Conservation (phyloP, 169 alveolate species). For the Plasmodium ovale region DNA sequence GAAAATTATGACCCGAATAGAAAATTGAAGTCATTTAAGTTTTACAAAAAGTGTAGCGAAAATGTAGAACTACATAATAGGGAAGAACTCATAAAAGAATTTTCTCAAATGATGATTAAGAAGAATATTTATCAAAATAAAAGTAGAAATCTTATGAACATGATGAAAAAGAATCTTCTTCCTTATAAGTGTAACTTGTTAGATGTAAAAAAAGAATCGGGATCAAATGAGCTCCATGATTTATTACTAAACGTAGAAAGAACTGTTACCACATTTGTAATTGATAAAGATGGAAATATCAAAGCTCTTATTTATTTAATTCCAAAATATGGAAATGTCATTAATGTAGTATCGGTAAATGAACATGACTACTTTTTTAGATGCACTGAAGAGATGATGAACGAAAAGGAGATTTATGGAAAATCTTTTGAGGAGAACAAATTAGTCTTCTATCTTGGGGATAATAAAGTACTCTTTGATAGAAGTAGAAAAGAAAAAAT, state of each 20-base stretch:
- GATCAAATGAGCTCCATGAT: background rate
- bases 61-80: constrained; percentile 17
- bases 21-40: constrained; percentile 16
- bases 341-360: constrained; percentile 4
- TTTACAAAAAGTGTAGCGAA: background rate
- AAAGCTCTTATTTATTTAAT: constrained; percentile 11
- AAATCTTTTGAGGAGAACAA: background rate
- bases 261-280: constrained; percentile 25
- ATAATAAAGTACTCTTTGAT: constrained; percentile 34
- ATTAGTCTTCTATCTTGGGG: constrained; percentile 27
- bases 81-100: constrained; percentile 2
- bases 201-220: background rate
- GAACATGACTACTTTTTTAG: constrained; percentile 38
- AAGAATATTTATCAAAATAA: background rate
- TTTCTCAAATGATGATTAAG: background rate
- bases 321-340: background rate
- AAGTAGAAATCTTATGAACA: background rate
- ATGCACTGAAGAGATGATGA: background rate
- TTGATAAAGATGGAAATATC: constrained; percentile 11
- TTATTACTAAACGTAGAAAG: constrained; percentile 5
- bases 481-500: constrained; percentile 38
- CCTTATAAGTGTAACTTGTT: background rate
- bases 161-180: background rate
- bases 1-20: background rate
- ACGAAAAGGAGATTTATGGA: background rate